Base-by-base conservation (phyloP, 192 early-diverging fungal species). In the Podila clonocystis region DNA sequence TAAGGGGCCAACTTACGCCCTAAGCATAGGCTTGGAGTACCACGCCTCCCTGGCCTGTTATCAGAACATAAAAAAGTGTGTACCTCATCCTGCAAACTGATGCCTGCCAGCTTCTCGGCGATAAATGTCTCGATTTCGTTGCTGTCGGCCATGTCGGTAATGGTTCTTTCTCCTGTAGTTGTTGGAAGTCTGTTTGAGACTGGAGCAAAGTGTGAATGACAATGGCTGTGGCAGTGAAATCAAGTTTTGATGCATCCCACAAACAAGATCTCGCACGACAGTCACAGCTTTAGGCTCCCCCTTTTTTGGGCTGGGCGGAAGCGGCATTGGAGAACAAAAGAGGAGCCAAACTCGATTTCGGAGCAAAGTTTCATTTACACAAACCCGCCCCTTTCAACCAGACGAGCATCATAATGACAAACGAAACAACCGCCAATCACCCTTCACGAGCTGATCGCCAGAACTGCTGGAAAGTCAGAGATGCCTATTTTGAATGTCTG, bases 401-500 rank as follows among this genome's bases (percentile, higher is more conserved):
- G 36, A 24, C 41, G 13, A 66, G 0, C 11, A 17, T 38, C n/a
- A 79, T 61, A 28, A 61, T 79, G 69, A 50, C 76, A 11, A 63
- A 78, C 24, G 59, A 72, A 36, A 65, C 67, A 36, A 58, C 58
- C 7, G 70, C 63, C 22, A 73, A 87, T 28, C 91, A 90, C 48
- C 94, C 93, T 15, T 87, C 86, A 20, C 84, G 92, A 48, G 58
- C 67, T 31, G 87, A 91, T 70, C 90, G 94, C 24, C 87, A 92
- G 58, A 68, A 75, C 22, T 97, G 96, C 86, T 96, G 95, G 89
- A 86, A 85, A 19, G 83, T 88, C 50, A 92, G 94, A 19, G 95
- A 97, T 80, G 87, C 80, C 58, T 96, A 93, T 76, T 95, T 93
- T 70, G 82, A 76, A 48, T 97, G 96, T 72, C 85, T 97, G 20